Evolutionary conservation across 805 yeast genomes (phyloP).

Genomic region (Peterozyma xylosa): DNA sequence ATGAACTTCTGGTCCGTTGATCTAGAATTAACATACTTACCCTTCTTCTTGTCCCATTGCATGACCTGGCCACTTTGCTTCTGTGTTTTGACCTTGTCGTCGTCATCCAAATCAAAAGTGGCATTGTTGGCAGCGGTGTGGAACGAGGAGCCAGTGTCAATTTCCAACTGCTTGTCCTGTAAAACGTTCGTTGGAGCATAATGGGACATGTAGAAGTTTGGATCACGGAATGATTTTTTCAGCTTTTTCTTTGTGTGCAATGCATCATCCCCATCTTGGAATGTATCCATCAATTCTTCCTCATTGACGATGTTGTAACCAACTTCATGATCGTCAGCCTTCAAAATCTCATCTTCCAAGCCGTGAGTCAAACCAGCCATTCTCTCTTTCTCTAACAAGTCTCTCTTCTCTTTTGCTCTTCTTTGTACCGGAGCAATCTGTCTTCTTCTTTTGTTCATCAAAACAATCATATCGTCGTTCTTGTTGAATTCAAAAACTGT

Average conservation of each 20-base stretch:
- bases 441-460: slow-evolving; percentile 81
- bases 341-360: slow-evolving; percentile 66
- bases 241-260: slow-evolving; percentile 20
- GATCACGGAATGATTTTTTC: slow-evolving; percentile 57
- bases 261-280: slow-evolving; percentile 44
- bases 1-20: slow-evolving; percentile 82
- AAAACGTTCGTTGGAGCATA: slow-evolving; percentile 76
- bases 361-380: slow-evolving; percentile 66
- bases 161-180: slow-evolving; percentile 70
- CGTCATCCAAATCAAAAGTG: slow-evolving; percentile 73
- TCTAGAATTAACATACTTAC: slow-evolving; percentile 75
- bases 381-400: slow-evolving; percentile 64
- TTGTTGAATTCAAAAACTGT: slow-evolving; percentile 90
- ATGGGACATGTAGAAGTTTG: slow-evolving; percentile 75
- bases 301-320: slow-evolving; percentile 32
- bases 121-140: slow-evolving; percentile 81
- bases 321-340: slow-evolving; percentile 35
- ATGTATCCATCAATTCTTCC: slow-evolving; percentile 36
- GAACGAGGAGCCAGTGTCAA: slow-evolving; percentile 47
- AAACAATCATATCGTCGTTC: slow-evolving; percentile 61
- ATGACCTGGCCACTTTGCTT: slow-evolving; percentile 59
- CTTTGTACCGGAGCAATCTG: slow-evolving; percentile 87
- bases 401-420: slow-evolving; percentile 63
- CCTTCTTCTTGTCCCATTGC: slow-evolving; percentile 91
- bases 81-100: slow-evolving; percentile 59